Conservation (phyloP, 2,329 filamentous ascomycete genomes). For the Fusarium sp. region DNA sequence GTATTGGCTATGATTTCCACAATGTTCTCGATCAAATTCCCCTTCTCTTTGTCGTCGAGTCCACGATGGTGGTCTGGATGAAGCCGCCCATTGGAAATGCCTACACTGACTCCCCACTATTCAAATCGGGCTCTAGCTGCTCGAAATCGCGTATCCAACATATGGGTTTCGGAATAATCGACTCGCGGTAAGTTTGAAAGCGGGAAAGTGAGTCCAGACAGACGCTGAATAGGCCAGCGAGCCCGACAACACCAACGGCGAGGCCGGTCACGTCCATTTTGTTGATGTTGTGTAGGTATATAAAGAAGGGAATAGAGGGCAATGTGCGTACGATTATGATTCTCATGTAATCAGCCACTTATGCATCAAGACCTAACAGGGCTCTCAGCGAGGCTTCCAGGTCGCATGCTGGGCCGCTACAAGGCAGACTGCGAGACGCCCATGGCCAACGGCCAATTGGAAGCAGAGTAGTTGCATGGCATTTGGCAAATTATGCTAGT, state of each 20-base stretch:
- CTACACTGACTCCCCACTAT: conserved; percentile 34
- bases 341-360: background rate
- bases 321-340: background rate
- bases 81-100: background rate
- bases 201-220: conserved; percentile 32
- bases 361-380: background rate
- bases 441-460: background rate
- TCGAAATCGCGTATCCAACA: conserved; percentile 15
- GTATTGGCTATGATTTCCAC: background rate
- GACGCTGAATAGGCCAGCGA: conserved; percentile 22
- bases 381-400: background rate
- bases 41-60: background rate
- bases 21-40: background rate
- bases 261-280: conserved; percentile 3
- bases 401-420: background rate
- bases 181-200: conserved; percentile 23
- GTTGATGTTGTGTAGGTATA: fast-evolving
- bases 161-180: conserved; percentile 14
- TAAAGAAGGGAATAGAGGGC: fast-evolving
- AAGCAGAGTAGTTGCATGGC: fast-evolving
- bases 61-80: background rate
- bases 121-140: conserved; percentile 25
- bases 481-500: background rate
- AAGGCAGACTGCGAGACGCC: background rate
- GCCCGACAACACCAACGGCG: background rate